phyloP scores from a whole-genome alignment of 805 yeast species.

The Candida germanica region DNA sequence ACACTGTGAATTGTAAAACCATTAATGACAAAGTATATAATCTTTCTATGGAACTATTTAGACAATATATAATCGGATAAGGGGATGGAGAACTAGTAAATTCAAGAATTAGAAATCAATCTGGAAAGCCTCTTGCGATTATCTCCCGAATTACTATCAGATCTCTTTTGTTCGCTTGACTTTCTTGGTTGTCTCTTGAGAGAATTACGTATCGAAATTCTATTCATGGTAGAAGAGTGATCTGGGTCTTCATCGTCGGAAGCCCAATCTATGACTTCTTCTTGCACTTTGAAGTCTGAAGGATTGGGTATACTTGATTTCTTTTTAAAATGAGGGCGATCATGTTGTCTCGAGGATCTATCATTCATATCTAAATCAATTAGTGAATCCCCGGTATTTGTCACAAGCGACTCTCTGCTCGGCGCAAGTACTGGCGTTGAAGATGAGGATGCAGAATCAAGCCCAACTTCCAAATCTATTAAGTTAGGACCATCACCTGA shows the following conservation, averaged over 20 bases:
- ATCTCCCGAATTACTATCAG: slow-evolving; percentile 20
- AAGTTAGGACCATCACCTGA: slow-evolving; percentile 23
- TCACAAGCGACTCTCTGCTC: neutral
- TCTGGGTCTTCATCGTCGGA: slow-evolving; percentile 44
- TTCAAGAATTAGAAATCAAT: slow-evolving; percentile 7
- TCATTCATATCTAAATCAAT: slow-evolving; percentile 27
- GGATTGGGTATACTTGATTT: slow-evolving; percentile 25
- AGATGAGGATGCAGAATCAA: slow-evolving; percentile 16
- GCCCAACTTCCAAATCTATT: slow-evolving; percentile 35
- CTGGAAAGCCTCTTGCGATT: slow-evolving; percentile 13
- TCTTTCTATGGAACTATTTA: no score
- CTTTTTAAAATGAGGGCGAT: slow-evolving; percentile 27
- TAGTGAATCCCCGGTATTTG: slow-evolving; percentile 15
- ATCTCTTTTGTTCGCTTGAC: slow-evolving; percentile 28
- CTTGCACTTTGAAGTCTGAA: slow-evolving; percentile 32
- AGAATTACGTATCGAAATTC: slow-evolving; percentile 39
- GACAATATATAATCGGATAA: no score
- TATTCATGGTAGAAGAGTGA: slow-evolving; percentile 33
- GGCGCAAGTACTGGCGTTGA: slow-evolving; percentile 3
- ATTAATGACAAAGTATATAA: no score
- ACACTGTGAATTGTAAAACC: no score
- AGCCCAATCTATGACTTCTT: slow-evolving; percentile 45
- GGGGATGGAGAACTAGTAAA: no score
- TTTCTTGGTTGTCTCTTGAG: slow-evolving; percentile 28
- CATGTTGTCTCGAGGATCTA: slow-evolving; percentile 3